Conservation (phyloP, 2,329 filamentous ascomycete genomes). For the Fusarium sp. region DNA sequence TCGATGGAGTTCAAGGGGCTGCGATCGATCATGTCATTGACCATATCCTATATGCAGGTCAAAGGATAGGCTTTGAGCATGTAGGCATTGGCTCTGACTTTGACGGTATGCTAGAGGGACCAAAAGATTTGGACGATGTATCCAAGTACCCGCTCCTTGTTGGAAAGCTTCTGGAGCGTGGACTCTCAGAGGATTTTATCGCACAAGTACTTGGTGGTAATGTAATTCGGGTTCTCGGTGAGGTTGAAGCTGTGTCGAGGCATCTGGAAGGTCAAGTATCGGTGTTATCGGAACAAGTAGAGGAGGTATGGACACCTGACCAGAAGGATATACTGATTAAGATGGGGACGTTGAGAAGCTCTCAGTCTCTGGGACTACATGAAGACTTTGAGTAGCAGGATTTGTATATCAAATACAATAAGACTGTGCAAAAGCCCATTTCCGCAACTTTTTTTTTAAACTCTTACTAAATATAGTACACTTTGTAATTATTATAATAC, state of each 20-base stretch:
- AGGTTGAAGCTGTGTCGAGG: neutral
- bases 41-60: neutral
- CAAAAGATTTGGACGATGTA: neutral
- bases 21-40: neutral
- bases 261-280: neutral
- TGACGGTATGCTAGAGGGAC: neutral
- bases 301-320: neutral
- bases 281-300: neutral
- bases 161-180: neutral
- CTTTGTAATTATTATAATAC: too few relatives aligned
- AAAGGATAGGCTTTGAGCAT: neutral
- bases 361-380: too few relatives aligned
- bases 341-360: too few relatives aligned
- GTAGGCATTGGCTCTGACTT: neutral
- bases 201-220: neutral
- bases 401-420: too few relatives aligned
- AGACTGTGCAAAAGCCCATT: rapidly evolving
- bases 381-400: too few relatives aligned
- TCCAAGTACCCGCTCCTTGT: neutral
- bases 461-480: too few relatives aligned
- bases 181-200: neutral
- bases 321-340: too few relatives aligned
- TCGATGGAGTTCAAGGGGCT: neutral
- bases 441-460: too few relatives aligned
- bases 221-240: neutral